A percentile compares a stretch with the other conserved stretches of the same genome.
phyloP scores from a whole-genome alignment of 768 basidiomycete genomes.

The Naematelia aurantialba region DNA sequence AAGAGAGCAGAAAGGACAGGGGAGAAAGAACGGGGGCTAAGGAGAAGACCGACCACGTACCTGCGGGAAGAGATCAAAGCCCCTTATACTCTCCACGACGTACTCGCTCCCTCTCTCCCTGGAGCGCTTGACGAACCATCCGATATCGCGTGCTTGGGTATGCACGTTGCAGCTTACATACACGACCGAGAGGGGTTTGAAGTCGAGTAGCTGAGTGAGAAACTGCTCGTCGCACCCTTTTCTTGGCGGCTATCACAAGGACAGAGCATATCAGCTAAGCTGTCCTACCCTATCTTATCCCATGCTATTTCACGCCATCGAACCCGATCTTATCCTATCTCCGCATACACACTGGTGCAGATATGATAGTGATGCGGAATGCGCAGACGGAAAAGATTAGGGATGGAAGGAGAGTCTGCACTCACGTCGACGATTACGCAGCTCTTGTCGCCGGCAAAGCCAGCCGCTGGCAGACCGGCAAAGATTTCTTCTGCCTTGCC shows the following conservation, averaged over 20 bases:
- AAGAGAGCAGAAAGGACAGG: no score
- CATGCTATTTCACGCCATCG: neutral
- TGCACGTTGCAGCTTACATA: constrained; percentile 97
- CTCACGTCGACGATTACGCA: constrained; percentile 49
- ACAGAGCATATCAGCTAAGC: neutral
- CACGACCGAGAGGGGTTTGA: constrained; percentile 67
- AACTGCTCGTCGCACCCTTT: constrained; percentile 80
- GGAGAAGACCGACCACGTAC: constrained; percentile 12
- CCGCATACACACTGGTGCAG: no score
- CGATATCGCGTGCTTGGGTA: constrained; percentile 71
- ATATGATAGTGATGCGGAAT: no score
- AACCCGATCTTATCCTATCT: no score
- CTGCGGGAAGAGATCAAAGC: constrained; percentile 93
- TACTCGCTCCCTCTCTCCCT: constrained; percentile 58
- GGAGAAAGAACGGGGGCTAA: neutral
- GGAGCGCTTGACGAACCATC: constrained; percentile 61
- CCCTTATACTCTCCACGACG: constrained; percentile 73
- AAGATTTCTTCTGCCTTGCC: constrained; percentile 90
- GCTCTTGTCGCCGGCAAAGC: constrained; percentile 43
- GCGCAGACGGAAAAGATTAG: no score
- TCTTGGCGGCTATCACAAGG: constrained; percentile 72
- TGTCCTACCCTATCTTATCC: neutral
- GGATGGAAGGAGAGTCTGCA: no score
- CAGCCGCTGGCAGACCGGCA: constrained; percentile 32
- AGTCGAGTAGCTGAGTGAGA: constrained; percentile 69